Evolutionary conservation across 2,329 filamentous ascomycete genomes (phyloP), one percentile per base, ranked within the genome.

Genomic region (Thyridium curvatum): DNA sequence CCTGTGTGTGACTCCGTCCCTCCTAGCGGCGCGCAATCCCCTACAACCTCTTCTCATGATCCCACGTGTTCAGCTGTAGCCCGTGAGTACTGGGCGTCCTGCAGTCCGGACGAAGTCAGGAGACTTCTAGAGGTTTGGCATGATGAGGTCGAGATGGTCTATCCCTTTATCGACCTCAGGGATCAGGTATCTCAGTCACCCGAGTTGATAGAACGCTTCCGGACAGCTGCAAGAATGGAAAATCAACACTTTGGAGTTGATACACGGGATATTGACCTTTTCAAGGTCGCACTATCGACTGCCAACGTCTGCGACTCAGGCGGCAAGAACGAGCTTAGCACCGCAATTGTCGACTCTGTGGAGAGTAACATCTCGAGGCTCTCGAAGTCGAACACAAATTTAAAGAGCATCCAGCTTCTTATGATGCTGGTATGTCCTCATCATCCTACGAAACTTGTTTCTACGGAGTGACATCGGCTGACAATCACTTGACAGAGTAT

Each of bases 81-180:
- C 3, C 12, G 42, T 0, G 38, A 48, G 0, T 53, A 57, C 34
- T 56, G 56, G 53, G 34, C 46, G 2, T 40, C 37, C 2, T 52
- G 49, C 21, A 44, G 45, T 6, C 38, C 48, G 1, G 46, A 42
- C 1, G 59, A 63, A 13, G 29, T 62, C 1, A 38, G 48, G 0
- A 46, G 60, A 18, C 52, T 64, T 21, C 44, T 64, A n/a, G 47
- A 54, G 8, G 53, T 59, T 4, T 66, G 60, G 18, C 54, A 59
- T n/a, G 63, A 66, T 30, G 62, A 65, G 32, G 53, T 64, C 16
- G 63, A 64, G 16, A 54, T 54, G 0, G 52, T 63, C 0, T 61
- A 62, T 28, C 60, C 60, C 12, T n/a, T n/a, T n/a, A n/a, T n/a
- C n/a, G n/a, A n/a, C n/a, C n/a, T n/a, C n/a, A n/a, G n/a, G n/a